Percentiles rank a stretch among this genome's conserved stretches.
These are phyloP conservation scores for Musa itinerans DNA, from an alignment of 176 grass and related monocot genomes.

Conservation along the genomic window DNA sequence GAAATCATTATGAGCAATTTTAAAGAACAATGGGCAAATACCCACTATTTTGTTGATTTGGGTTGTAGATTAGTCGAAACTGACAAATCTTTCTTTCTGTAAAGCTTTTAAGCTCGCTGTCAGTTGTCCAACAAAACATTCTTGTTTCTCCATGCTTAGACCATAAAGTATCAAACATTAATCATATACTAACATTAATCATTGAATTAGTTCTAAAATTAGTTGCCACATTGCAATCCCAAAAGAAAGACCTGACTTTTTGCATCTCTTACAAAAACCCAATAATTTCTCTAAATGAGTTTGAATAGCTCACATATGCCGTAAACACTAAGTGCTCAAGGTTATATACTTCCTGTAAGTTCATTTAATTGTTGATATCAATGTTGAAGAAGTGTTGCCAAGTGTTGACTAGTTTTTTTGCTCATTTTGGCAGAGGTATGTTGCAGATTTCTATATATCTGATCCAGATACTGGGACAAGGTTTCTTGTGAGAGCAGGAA, in stretches of 20 bases:
- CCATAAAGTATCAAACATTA: neutral
- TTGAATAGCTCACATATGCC: no score
- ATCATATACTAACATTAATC: neutral
- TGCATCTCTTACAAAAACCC: neutral
- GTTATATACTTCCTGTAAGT: neutral
- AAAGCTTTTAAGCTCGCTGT: no score
- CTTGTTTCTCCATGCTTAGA: no score
- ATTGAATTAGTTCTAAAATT: neutral
- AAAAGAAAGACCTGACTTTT: neutral
- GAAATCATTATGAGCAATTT: no score
- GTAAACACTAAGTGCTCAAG: neutral
- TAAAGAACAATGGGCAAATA: no score
- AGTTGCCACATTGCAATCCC: neutral
- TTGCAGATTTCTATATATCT: conserved; percentile 72
- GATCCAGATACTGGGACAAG: conserved; percentile 58
- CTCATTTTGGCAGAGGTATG: conserved; percentile 36
- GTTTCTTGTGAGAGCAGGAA: conserved; percentile 69
- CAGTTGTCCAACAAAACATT: no score
- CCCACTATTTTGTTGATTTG: no score
- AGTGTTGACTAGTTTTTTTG: neutral
- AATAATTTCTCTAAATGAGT: neutral
- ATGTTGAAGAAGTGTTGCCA: neutral
- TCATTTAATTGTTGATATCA: neutral
- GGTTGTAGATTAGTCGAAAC: no score
- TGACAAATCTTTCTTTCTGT: no score